Base-by-base conservation (phyloP, 495 filamentous ascomycete genomes). In the Penicillium daleae region DNA sequence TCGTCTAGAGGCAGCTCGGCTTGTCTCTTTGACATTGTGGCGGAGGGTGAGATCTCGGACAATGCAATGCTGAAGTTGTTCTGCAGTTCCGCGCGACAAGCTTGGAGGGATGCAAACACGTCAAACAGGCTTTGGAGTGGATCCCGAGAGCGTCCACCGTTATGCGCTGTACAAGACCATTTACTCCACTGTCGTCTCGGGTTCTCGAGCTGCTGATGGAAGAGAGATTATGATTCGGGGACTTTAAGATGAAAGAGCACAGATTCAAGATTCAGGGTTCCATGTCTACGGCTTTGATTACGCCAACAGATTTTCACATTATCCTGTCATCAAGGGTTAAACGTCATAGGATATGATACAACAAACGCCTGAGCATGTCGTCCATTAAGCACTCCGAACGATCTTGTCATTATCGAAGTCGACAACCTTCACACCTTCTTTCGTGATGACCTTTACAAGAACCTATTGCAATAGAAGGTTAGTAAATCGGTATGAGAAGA, bases 391-490 rank as follows among this genome's bases (percentile, higher is more conserved):
- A 75, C 80, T 79, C 68, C 82, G 86, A 53, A 90, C 89, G 62
- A 87, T 80, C 78, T 83, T 87, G 79, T 89, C 86, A 76, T 94
- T 90, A 71, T 90, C 87, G 74, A 91, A 94, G 55, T 92, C 86
- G 60, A 92, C 80, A 62, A 91, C 91, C 66, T 82, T 76, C 59
- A 97, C 89, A 10, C 95, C 95, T 65, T 97, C 92, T 82, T 94
- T 94, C 39, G 90, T 95, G 64, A 99, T 85, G 26, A 91, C 89
- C 85, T 98, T 98, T 65, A 99, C 94, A 57, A 88, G 71, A 76
- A 95, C 86, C 83, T 86, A 54, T 53, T 10, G 24, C 42, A 65
- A 10, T 54, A 54, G 49, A 60, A 32, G 68, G 70, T 68, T 33
- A 61, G 64, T 50, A 39, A 29, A n/a, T 7, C 35, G 32, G 2